Base-by-base conservation (phyloP, 208 protist species). In the Acanthamoeba castellanii region DNA sequence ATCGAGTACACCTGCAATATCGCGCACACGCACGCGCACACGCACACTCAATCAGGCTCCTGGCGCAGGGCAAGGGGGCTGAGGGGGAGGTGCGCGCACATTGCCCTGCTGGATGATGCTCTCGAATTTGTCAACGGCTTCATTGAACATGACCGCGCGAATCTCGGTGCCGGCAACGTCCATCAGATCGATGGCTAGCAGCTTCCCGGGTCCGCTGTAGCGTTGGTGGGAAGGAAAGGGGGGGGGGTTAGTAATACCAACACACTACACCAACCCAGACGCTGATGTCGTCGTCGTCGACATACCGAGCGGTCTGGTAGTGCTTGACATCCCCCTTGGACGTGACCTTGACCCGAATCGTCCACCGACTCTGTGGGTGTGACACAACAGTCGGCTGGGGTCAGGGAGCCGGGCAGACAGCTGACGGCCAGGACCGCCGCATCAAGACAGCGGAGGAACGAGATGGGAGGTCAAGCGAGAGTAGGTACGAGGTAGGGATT, bases 71-170 rank as follows among this genome's bases (percentile, higher is more conserved):
- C n/a, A n/a, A n/a, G n/a, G n/a, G n/a, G n/a, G n/a, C n/a, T n/a
- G 32, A 34, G 66, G 37, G 22, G 27, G 18, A 52, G 32, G 74
- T 16, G 74, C 9, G 37, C 37, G 37, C 22, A 64, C 47, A 8
- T 20, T 66, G 55, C 61, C 61, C 37, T 91, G 20, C 55, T 93
- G 50, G 4, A 59, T 3, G 37, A 95, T 9, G 34, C 20, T 27
- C 6, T 91, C 52, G 34, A 88, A 96, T 74, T 92, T 95, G 90
- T 96, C 94, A 14, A 74, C 81, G 9, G 47, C 74, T 9, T 94
- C 93, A 61, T 95, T 95, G 70, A 96, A 96, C 42, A 95, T 52
- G 64, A 88, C 82, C 2, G 42, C 70, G 8, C 88, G 20, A 25
- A 96, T 96, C 34, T 95, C 95, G 20, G 68, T 87, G 11, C 74